Evolutionary conservation across 192 early-diverging fungal species (phyloP).

Genomic region (Mortierella hygrophila): DNA sequence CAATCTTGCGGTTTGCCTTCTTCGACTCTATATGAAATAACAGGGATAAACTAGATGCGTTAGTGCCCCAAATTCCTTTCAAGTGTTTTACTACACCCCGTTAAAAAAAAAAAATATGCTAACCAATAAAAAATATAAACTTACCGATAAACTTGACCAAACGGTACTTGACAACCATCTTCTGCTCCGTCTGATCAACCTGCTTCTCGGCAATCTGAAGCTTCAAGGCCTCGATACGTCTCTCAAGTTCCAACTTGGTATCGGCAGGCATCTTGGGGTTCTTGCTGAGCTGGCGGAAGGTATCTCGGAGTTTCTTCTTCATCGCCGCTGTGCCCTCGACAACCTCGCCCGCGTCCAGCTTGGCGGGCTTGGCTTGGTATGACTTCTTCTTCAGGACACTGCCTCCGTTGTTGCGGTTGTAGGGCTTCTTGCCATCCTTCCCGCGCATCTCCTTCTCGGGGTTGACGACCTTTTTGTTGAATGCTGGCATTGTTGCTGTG

Average conservation of each 20-base stretch:
- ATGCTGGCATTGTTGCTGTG: constrained; percentile 26
- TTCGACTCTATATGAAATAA: constrained; percentile 51
- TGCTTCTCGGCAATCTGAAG: constrained; percentile 57
- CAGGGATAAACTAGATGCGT: background rate
- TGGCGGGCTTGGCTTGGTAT: constrained; percentile 51
- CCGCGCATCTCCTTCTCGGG: constrained; percentile 53
- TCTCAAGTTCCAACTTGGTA: constrained; percentile 42
- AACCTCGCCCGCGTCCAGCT: constrained; percentile 39
- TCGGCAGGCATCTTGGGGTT: constrained; percentile 58
- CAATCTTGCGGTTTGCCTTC: constrained; percentile 59
- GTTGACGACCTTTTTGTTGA: constrained; percentile 48
- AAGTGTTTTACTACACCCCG: background rate
- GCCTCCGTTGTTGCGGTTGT: constrained; percentile 23
- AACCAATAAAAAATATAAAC: constrained; percentile 14
- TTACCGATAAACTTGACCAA: constrained; percentile 65
- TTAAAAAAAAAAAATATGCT: background rate
- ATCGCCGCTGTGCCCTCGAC: constrained; percentile 48
- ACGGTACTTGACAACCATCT: constrained; percentile 60
- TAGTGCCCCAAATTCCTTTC: background rate
- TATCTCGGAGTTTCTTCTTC: constrained; percentile 63
- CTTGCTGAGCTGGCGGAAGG: constrained; percentile 38
- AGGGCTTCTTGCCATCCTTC: constrained; percentile 39
- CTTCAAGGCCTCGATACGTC: constrained; percentile 59
- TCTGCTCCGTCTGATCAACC: constrained; percentile 57
- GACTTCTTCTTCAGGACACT: constrained; percentile 33